Percentiles rank a stretch among this genome's conserved stretches.
Evolutionary conservation across 1,139 yeast genomes (phyloP).

Genomic region (Lodderomyces orthopsilosis): DNA sequence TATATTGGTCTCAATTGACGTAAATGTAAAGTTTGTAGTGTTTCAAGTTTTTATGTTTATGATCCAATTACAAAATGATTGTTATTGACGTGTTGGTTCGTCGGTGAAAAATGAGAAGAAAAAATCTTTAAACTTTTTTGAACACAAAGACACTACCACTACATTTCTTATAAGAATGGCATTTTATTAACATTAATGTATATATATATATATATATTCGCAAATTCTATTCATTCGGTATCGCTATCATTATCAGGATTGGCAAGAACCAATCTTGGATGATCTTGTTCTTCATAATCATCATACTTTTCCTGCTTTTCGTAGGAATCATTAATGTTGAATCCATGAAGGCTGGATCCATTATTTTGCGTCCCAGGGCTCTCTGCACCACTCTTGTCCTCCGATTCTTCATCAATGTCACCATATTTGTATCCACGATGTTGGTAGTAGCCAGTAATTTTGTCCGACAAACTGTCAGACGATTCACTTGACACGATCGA

Average conservation of each 20-base stretch:
- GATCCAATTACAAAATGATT: background rate
- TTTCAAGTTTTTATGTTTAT: background rate
- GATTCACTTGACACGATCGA: conserved; percentile 15
- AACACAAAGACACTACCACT: background rate
- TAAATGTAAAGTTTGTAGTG: background rate
- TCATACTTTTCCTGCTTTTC: background rate
- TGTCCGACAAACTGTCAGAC: conserved; percentile 22
- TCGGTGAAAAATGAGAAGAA: background rate
- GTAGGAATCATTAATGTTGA: conserved; percentile 1
- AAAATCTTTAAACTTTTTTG: background rate
- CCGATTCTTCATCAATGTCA: conserved; percentile 22
- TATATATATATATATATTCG: too few relatives aligned
- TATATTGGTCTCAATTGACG: background rate
- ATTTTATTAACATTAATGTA: too few relatives aligned
- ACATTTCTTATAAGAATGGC: too few relatives aligned
- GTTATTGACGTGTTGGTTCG: conserved; percentile 4
- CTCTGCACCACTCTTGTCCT: conserved; percentile 10
- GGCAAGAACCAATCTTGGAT: conserved; percentile 58
- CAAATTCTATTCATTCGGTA: conserved; percentile 1
- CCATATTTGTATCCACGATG: conserved; percentile 40
- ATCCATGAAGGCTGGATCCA: background rate
- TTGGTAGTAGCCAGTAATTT: conserved; percentile 39
- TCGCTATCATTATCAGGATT: conserved; percentile 53
- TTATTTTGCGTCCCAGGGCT: background rate
- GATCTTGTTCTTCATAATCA: conserved; percentile 21